Evolutionary conservation across 2,329 filamentous ascomycete genomes (phyloP).

Genomic region (Colletotrichum sansevieriae): DNA sequence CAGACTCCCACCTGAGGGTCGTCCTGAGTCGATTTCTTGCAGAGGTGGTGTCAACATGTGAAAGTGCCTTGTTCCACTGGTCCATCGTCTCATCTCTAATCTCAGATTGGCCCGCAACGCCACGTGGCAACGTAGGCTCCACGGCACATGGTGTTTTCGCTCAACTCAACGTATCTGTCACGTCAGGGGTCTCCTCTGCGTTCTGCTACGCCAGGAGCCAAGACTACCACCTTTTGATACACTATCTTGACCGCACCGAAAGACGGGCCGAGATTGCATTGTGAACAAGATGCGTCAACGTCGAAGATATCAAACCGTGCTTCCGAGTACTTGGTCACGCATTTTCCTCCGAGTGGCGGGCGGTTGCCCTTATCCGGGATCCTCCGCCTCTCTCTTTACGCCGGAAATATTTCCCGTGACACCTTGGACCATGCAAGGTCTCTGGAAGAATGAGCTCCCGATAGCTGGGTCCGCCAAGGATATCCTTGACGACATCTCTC

Average conservation of each 20-base stretch:
- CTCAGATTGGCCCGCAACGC: slow-evolving; percentile 10
- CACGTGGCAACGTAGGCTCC: slow-evolving; percentile 19
- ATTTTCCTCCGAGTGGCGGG: neutral
- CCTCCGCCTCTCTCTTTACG: slow-evolving; percentile 2
- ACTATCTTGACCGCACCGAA: neutral
- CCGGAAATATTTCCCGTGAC: neutral
- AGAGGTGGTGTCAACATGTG: neutral
- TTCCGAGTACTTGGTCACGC: neutral
- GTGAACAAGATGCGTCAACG: neutral
- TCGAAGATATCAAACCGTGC: neutral
- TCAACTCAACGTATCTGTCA: too few species aligned
- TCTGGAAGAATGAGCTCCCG: slow-evolving; percentile 11
- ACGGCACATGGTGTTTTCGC: slow-evolving; percentile 3
- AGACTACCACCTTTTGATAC: neutral
- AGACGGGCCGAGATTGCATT: neutral
- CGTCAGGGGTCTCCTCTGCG: slow-evolving; percentile 2
- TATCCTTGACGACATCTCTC: neutral
- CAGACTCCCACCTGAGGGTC: neutral
- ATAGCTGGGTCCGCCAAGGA: neutral
- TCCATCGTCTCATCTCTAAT: slow-evolving; percentile 16
- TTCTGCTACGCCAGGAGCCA: neutral
- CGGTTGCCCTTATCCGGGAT: neutral
- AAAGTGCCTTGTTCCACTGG: neutral
- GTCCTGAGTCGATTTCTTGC: neutral
- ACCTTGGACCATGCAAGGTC: neutral